A percentile compares a stretch with the other conserved stretches of the same genome.
Conservation (phyloP, 257 asterid genomes). For the Solanum arcanum region DNA sequence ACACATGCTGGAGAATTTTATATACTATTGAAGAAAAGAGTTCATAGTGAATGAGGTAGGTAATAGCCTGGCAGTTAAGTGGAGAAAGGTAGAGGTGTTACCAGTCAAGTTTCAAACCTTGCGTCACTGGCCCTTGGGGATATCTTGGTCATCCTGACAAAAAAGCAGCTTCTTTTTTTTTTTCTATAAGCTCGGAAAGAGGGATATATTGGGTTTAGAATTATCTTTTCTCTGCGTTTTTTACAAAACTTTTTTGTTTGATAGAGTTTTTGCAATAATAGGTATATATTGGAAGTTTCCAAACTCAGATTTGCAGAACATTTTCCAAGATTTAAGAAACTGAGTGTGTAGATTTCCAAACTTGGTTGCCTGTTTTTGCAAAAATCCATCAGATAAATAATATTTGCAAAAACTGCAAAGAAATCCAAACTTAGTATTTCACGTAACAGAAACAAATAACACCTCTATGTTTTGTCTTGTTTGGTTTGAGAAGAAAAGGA, state of each 20-base stretch:
- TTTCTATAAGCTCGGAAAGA: neutral
- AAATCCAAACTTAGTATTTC: neutral
- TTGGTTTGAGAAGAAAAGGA: neutral
- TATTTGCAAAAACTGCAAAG: neutral
- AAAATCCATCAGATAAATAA: neutral
- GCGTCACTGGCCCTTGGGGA: neutral
- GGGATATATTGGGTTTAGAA: neutral
- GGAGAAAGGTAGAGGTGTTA: neutral
- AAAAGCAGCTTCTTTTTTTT: too few relatives aligned
- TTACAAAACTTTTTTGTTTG: neutral
- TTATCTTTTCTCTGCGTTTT: neutral
- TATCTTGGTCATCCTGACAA: neutral
- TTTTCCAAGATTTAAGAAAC: neutral
- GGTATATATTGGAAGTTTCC: neutral
- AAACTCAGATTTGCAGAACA: neutral
- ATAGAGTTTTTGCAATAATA: neutral
- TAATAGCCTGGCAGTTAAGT: neutral
- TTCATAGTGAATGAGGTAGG: neutral
- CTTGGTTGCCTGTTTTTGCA: neutral
- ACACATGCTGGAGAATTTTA: neutral
- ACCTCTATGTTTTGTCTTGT: neutral
- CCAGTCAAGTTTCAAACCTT: neutral
- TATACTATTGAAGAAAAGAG: neutral
- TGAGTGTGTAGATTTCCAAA: neutral
- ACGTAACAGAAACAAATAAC: neutral